phyloP scores from a whole-genome alignment of 345 rosid species.

The Orychophragmus violaceus region DNA sequence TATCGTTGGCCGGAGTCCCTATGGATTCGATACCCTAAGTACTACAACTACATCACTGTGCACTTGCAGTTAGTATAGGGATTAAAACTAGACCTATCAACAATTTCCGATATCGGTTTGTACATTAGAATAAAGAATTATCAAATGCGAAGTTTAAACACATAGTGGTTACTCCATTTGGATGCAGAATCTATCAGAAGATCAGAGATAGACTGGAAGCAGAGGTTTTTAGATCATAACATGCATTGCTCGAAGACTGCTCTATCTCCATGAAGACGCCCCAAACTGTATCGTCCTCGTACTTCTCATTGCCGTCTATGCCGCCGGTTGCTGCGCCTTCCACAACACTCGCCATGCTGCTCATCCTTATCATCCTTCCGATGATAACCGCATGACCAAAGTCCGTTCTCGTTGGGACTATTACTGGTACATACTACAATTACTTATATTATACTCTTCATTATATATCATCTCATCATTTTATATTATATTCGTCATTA shows the following conservation, averaged over 20 bases:
- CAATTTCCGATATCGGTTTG: too few species aligned
- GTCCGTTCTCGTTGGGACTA: constrained; percentile 78
- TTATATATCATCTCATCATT: not conserved
- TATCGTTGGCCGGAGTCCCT: too few species aligned
- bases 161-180: not conserved
- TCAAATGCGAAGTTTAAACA: not conserved
- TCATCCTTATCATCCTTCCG: constrained; percentile 54
- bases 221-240: constrained; percentile 63
- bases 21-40: too few species aligned
- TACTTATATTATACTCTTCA: too few species aligned
- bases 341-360: constrained; percentile 63
- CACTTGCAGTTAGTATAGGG: too few species aligned
- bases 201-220: constrained; percentile 71
- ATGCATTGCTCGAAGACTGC: constrained; percentile 82
- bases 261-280: constrained; percentile 89
- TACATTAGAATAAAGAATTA: too few species aligned
- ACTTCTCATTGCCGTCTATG: constrained; percentile 58
- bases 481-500: too few species aligned
- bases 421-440: constrained; percentile 43
- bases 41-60: too few species aligned
- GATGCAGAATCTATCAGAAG: constrained; percentile 45
- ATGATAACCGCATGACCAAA: constrained; percentile 65
- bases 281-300: constrained; percentile 71
- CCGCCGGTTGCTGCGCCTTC: constrained; percentile 83
- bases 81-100: too few species aligned